phyloP scores from a whole-genome alignment of 164 flowering plant species.

The Santalum album region DNA sequence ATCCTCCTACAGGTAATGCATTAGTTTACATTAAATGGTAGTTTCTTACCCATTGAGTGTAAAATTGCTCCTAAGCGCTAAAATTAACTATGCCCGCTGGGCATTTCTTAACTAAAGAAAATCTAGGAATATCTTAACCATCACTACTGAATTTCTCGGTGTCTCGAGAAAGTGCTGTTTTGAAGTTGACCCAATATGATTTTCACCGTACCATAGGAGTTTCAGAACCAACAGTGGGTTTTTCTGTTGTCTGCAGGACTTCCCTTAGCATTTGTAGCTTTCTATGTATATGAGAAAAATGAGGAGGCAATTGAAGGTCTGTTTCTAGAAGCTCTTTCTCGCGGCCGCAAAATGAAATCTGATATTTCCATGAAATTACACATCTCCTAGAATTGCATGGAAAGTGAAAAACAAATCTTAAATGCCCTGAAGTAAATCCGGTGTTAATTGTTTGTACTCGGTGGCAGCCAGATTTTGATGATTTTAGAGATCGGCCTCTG shows the following conservation, averaged over 20 bases:
- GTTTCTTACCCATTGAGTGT: not conserved
- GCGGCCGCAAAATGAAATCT: conserved; percentile 36
- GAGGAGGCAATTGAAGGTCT: conserved; percentile 69
- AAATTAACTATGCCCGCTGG: too few species aligned
- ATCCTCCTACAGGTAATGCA: not conserved
- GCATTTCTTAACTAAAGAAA: too few species aligned
- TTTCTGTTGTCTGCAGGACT: conserved; percentile 38
- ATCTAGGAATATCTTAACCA: too few species aligned
- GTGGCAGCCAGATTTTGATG: too few species aligned
- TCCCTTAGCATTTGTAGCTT: conserved; percentile 42
- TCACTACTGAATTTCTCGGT: too few species aligned
- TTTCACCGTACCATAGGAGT: not conserved
- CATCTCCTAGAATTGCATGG: conserved; percentile 9
- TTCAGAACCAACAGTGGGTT: not conserved
- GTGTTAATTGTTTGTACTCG: too few species aligned
- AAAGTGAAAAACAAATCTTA: not conserved
- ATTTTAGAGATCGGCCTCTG: too few species aligned
- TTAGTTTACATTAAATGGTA: not conserved
- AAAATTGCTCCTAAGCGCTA: too few species aligned
- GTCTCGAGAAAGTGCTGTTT: too few species aligned
- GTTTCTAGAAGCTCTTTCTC: conserved; percentile 22
- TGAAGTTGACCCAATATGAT: too few species aligned
- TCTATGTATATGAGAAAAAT: conserved; percentile 62
- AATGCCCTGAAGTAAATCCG: too few species aligned
- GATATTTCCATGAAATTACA: conserved; percentile 23